Evolutionary conservation across 73 alveolate genomes (phyloP), one percentile per base, ranked within the genome.

Genomic region (Paramecium octaurelia): DNA sequence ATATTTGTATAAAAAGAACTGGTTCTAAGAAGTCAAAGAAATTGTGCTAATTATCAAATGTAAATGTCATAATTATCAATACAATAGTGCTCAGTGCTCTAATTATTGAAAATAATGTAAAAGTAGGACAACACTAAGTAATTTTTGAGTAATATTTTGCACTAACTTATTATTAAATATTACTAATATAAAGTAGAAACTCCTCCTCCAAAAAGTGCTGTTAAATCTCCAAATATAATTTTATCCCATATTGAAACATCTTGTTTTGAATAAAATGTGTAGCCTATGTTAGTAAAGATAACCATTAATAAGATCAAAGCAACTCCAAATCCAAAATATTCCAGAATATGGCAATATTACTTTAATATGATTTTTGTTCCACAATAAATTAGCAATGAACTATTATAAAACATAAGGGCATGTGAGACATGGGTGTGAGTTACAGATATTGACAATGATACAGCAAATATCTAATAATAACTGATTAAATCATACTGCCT

Each of bases 321-420:
- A 5, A 46, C 42, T 0, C 42, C 42, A 44, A 80, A 80, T 8
- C 91, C 91, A 9, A 38, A 43, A 46, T 43, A 80, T 80, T 80
- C 91, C 6, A 80, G 4, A 1, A 71, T 18, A 35, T 71, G 58
- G 23, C 60, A 80, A 36, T 46, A 20, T 43, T 42, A 43, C 24
- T 43, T 80, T 8, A 43, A 14, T 42, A 40, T 18, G 6, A 40
- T 46, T 46, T 80, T 80, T 6, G 12, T 36, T 21, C 75, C 91
- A 24, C 91, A 80, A 46, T 80, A 46, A 20, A 80, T 9, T 20
- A 80, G 27, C 8, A 80, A 44, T 18, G 69, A 46, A 80, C 91
- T 80, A 80, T 80, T 80, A 46, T 20, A 80, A 43, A 80, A 80
- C 89, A 76, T 76, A 6, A 76, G 70, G 1, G 89, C 89, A 76